Percentiles rank a stretch among this genome's conserved stretches.
Conservation (phyloP, 495 filamentous ascomycete species). For the Hypoxylon subgilvum region DNA sequence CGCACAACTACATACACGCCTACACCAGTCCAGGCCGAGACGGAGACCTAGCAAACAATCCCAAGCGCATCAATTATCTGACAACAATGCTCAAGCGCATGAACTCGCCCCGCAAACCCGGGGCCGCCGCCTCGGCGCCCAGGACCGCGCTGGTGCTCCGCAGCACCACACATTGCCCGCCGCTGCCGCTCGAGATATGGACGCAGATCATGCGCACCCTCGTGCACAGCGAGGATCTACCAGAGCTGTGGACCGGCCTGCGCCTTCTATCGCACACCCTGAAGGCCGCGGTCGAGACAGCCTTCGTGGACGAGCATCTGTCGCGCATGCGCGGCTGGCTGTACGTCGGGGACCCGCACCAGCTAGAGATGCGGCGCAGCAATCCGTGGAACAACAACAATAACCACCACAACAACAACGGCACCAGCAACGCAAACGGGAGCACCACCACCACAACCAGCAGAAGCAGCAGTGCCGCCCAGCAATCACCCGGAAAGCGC, state of each 20-base stretch:
- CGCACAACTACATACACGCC: too few species aligned
- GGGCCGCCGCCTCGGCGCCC: neutral
- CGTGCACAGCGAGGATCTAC: conserved; percentile 14
- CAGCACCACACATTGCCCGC: conserved; percentile 17
- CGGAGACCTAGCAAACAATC: too few species aligned
- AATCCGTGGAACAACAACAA: neutral
- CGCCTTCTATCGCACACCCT: conserved; percentile 23
- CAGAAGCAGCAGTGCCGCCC: too few species aligned
- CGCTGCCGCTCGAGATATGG: conserved; percentile 28
- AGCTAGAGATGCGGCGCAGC: neutral
- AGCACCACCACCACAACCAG: too few species aligned
- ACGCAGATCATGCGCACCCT: conserved; percentile 24
- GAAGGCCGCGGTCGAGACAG: conserved; percentile 21
- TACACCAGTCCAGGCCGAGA: too few species aligned
- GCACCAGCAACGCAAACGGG: too few species aligned
- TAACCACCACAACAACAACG: too few species aligned
- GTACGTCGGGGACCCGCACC: conserved; percentile 19
- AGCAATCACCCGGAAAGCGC: neutral
- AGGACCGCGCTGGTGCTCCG: too few species aligned
- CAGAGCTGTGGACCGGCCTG: conserved; percentile 13
- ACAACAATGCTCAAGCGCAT: conserved; percentile 12
- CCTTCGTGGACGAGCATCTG: conserved; percentile 27
- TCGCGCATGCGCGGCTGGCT: conserved; percentile 16
- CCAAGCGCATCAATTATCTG: too few species aligned
- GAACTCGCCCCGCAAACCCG: conserved; percentile 7